Conservation (phyloP, 352 stramenopile species). For the Globisporangium takayamanum region DNA sequence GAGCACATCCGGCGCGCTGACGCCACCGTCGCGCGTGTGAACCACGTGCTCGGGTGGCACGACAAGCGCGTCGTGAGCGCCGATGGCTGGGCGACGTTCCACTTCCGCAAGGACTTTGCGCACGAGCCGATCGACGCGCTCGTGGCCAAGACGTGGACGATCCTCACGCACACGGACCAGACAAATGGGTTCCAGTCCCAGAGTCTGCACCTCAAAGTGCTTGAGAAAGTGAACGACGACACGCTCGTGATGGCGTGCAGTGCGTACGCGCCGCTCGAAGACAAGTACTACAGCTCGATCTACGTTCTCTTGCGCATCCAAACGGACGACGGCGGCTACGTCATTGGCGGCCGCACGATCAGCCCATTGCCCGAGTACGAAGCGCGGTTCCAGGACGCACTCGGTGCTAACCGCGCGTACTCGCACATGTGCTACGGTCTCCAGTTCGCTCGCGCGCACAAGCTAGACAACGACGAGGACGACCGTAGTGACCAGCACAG, state of each 20-base stretch:
- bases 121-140: conserved; percentile 17
- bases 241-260: conserved; percentile 19
- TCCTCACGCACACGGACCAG: conserved; percentile 19
- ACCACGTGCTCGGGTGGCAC: conserved; percentile 27
- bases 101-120: conserved; percentile 23
- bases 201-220: conserved; percentile 31
- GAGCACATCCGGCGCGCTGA: conserved; percentile 13
- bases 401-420: conserved; percentile 10
- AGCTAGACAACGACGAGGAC: background rate
- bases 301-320: conserved; percentile 14
- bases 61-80: conserved; percentile 15
- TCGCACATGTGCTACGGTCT: conserved; percentile 23
- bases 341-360: conserved; percentile 20
- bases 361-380: conserved; percentile 21
- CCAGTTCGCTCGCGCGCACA: conserved; percentile 12
- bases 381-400: conserved; percentile 7
- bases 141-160: conserved; percentile 18
- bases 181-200: conserved; percentile 23
- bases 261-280: conserved; percentile 16
- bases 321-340: conserved; percentile 13
- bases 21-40: conserved; percentile 12
- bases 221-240: conserved; percentile 21
- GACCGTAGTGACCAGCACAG: too few species aligned
- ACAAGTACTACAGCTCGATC: conserved; percentile 15
- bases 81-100: conserved; percentile 17